Evolutionary conservation across 257 asterid species (phyloP), one percentile per base, ranked within the genome.

Genomic region (Euphrasia confusa): DNA sequence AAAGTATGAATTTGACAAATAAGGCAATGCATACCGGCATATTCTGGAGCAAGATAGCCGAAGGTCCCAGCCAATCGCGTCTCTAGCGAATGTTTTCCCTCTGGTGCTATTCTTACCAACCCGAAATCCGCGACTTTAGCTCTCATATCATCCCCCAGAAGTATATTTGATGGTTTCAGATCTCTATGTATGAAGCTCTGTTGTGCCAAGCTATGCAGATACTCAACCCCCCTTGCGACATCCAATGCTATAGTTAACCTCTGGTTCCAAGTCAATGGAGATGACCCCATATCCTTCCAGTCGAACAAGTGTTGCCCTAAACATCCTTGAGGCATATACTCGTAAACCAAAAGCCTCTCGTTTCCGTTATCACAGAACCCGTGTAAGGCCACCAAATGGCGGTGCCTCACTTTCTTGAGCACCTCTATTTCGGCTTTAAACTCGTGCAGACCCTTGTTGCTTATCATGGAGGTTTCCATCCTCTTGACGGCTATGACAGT

Each of bases 101-200:
- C 87, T 0, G 94, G 91, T 6, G 99, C 91, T 11, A 77, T 72
- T 61, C 80, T 82, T 44, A 93, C 99, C 80, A 93, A 65, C 27
- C 99, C 99, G 56, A 93, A 92, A 82, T 92, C 99, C 0, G 97
- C 72, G 66, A 92, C 99, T 74, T 92, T 92, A 10, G 96, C 97
- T 70, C 91, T 89, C 89, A 84, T 72, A 45, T 87, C 91, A 68
- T 92, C 88, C 58, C 91, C 96, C 2, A 92, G 74, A 40, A 92
- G 96, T 61, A 92, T 77, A 60, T 92, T 92, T 2, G 96, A 81
- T 0, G 99, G 95, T 60, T 92, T 92, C 68, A 92, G 68, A 77
- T 92, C 99, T 61, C 99, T 75, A 58, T 92, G 99, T 58, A 92
- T 92, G 74, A 92, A 92, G 66, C 94, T 83, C 63, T 83, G 88